These are phyloP conservation scores for Rhodofomes roseus DNA, from an alignment of 1,284 basidiomycete species.

Conservation along the genomic window DNA sequence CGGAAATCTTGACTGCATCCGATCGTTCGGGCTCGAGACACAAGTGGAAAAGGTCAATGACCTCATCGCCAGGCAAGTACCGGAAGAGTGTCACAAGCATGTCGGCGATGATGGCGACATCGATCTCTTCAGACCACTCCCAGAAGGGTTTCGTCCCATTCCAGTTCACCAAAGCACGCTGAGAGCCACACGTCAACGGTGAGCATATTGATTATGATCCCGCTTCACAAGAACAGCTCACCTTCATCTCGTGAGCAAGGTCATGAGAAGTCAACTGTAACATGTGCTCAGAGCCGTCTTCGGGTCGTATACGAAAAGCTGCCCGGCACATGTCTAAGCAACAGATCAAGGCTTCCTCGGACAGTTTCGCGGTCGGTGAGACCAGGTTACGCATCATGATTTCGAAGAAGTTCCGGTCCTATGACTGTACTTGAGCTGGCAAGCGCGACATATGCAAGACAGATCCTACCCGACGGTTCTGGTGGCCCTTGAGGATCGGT, in stretches of 20 bases:
- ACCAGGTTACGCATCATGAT: conserved; percentile 51
- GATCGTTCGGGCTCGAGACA: conserved; percentile 75
- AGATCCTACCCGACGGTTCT: conserved; percentile 25
- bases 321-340: conserved; percentile 81
- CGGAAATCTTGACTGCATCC: conserved; percentile 78
- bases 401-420: conserved; percentile 48
- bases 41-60: conserved; percentile 52
- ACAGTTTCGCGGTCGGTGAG: conserved; percentile 44
- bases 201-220: neutral
- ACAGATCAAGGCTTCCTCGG: conserved; percentile 70
- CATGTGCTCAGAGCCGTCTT: conserved; percentile 59
- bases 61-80: conserved; percentile 61
- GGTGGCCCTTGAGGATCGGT: conserved; percentile 14
- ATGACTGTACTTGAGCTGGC: neutral
- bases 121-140: conserved; percentile 68
- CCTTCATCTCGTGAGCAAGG: conserved; percentile 77
- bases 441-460: neutral
- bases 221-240: conserved; percentile 24
- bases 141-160: conserved; percentile 61
- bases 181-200: conserved; percentile 2
- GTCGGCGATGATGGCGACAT: conserved; percentile 77
- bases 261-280: conserved; percentile 69
- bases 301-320: conserved; percentile 64
- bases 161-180: conserved; percentile 48
- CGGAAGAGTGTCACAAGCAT: conserved; percentile 71